Conservation (phyloP, 2,329 filamentous ascomycete species). For the Westerdykella aurantiaca region DNA sequence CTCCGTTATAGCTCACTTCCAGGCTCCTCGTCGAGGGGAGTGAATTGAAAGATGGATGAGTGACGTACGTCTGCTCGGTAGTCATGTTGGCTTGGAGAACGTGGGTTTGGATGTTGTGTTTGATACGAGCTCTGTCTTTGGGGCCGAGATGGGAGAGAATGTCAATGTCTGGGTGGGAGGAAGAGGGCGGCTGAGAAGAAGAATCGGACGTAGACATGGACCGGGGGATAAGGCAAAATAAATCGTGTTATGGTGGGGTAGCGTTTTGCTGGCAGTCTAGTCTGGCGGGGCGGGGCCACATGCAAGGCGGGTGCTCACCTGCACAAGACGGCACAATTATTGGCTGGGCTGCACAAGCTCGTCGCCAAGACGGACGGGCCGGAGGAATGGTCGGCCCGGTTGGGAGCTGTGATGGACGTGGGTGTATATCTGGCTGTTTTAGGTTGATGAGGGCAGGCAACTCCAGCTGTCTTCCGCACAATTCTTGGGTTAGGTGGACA, state of each 20-base stretch:
- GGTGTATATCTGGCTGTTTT: not conserved
- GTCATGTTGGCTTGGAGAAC: slow-evolving; percentile 44
- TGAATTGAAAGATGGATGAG: not conserved
- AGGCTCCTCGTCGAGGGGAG: slow-evolving; percentile 1
- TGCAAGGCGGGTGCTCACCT: not conserved
- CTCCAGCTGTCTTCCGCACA: not conserved
- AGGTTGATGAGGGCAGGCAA: not conserved
- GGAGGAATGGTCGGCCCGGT: slow-evolving; percentile 1
- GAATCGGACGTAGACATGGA: slow-evolving; percentile 8
- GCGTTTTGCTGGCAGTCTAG: not conserved
- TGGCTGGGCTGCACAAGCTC: too few relatives aligned
- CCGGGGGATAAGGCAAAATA: not conserved
- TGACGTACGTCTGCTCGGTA: slow-evolving; percentile 79
- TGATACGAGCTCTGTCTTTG: slow-evolving; percentile 43
- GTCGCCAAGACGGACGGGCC: not conserved
- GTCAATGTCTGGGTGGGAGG: slow-evolving; percentile 27
- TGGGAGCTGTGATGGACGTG: not conserved
- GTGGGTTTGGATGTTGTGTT: slow-evolving; percentile 30
- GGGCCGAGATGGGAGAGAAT: slow-evolving; percentile 44
- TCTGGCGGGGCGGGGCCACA: not conserved
- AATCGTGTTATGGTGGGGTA: slow-evolving; percentile 15
- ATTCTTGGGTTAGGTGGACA: not conserved
- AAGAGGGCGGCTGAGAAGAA: slow-evolving; percentile 4
- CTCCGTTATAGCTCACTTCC: slow-evolving; percentile 12
- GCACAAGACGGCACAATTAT: too few relatives aligned